Conservation (phyloP, 2,329 filamentous ascomycete genomes). For the Monascus ruber region DNA sequence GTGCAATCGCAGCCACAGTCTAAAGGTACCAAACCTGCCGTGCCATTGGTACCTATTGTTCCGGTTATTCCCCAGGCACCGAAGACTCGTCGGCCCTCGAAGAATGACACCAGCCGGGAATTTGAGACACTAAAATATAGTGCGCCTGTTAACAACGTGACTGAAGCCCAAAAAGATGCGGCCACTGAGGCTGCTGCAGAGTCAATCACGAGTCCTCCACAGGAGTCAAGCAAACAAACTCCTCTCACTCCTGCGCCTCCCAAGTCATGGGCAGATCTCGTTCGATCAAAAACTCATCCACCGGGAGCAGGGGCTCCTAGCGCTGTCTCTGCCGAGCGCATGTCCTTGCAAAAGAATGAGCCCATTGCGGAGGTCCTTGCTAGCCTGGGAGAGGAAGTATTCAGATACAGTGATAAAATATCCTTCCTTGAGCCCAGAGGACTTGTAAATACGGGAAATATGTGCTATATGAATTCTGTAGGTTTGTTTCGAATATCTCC, state of each 20-base stretch:
- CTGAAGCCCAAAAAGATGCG: slow-evolving; percentile 4
- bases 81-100: slow-evolving; percentile 22
- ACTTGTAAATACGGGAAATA: slow-evolving; percentile 92
- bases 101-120: slow-evolving; percentile 21
- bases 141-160: slow-evolving; percentile 2
- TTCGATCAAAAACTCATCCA: slow-evolving; percentile 40
- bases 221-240: slow-evolving; percentile 27
- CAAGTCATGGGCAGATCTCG: slow-evolving; percentile 59
- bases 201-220: slow-evolving; percentile 6
- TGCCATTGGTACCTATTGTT: slow-evolving; percentile 40
- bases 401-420: slow-evolving; percentile 48
- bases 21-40: slow-evolving; percentile 23
- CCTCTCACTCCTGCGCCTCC: slow-evolving; percentile 38
- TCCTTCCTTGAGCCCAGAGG: slow-evolving; percentile 85
- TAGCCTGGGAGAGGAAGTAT: slow-evolving; percentile 56
- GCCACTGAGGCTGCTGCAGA: slow-evolving; percentile 1
- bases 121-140: slow-evolving; percentile 25
- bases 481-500: slow-evolving; percentile 25
- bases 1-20: slow-evolving; percentile 21
- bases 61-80: slow-evolving; percentile 32
- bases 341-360: slow-evolving; percentile 40
- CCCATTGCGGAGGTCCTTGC: slow-evolving; percentile 67
- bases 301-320: slow-evolving; percentile 17
- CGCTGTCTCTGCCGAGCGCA: slow-evolving; percentile 19
- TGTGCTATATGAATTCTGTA: slow-evolving; percentile 99